Evolutionary conservation across 2,329 filamentous ascomycete species (phyloP).

Genomic region (Thelonectria olida): DNA sequence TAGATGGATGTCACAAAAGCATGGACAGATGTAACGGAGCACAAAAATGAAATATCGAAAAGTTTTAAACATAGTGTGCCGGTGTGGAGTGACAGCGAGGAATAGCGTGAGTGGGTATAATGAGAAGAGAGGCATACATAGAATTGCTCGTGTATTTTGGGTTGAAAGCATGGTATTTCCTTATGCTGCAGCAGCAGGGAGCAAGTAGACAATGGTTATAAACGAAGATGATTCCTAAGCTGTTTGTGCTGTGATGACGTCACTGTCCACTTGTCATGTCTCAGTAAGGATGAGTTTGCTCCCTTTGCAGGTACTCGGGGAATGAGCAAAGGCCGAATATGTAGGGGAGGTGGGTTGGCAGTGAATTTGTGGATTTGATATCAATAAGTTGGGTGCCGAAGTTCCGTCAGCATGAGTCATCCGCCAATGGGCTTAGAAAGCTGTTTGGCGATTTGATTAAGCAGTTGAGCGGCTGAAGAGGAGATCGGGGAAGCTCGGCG

Average conservation of each 20-base stretch:
- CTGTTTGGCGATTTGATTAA: background rate
- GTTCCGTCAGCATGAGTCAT: constrained; percentile 32
- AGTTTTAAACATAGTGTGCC: constrained; percentile 30
- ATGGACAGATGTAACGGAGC: constrained; percentile 42
- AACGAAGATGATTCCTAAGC: background rate
- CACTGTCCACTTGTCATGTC: background rate
- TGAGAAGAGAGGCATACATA: background rate
- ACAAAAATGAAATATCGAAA: constrained; percentile 41
- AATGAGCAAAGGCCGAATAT: too few species aligned
- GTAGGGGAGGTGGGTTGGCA: too few species aligned
- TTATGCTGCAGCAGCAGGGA: too few species aligned
- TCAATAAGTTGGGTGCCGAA: constrained; percentile 17
- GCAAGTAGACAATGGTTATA: too few species aligned
- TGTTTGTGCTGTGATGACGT: background rate
- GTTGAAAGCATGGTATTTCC: too few species aligned
- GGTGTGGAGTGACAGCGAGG: background rate
- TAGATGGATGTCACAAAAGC: constrained; percentile 42
- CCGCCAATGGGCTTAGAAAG: constrained; percentile 14
- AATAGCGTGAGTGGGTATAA: background rate
- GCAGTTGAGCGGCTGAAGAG: constrained; percentile 10
- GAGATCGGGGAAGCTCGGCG: constrained; percentile 5
- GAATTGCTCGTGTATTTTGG: too few species aligned
- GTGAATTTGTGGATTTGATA: background rate
- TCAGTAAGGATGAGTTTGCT: background rate
- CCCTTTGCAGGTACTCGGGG: background rate